Evolutionary conservation across 2,329 filamentous ascomycete species (phyloP).

Genomic region (Aspergillus ustus): DNA sequence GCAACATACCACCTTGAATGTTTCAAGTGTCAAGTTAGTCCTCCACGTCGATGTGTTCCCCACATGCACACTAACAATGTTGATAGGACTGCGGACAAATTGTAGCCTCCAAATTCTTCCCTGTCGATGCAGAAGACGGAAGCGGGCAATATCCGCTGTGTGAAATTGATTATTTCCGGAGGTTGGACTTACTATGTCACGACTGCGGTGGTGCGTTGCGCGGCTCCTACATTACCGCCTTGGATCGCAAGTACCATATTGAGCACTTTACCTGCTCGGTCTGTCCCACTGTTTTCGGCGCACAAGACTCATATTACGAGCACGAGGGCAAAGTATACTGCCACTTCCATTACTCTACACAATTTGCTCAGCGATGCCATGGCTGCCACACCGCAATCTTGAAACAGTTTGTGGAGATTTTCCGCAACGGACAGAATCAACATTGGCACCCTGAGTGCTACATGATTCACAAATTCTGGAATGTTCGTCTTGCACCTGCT

Average conservation of each 20-base stretch:
- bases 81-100: constrained; percentile 91
- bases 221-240: constrained; percentile 95
- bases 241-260: constrained; percentile 98
- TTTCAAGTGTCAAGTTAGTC: constrained; percentile 90
- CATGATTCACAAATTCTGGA: constrained; percentile 99
- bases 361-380: constrained; percentile 94
- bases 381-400: constrained; percentile 96
- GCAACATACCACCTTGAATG: constrained; percentile 97
- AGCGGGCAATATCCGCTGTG: constrained; percentile 87
- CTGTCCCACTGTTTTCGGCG: constrained; percentile 96
- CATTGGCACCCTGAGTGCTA: constrained; percentile 99
- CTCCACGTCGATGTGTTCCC: neutral
- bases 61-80: constrained; percentile 26
- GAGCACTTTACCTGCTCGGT: constrained; percentile 98
- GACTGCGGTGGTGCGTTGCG: constrained; percentile 90
- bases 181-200: constrained; percentile 87
- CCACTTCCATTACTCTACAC: constrained; percentile 98
- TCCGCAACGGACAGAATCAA: constrained; percentile 95
- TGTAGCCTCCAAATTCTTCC: constrained; percentile 98
- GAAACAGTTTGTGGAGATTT: constrained; percentile 99
- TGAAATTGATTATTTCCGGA: constrained; percentile 96
- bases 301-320: constrained; percentile 98
- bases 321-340: constrained; percentile 96
- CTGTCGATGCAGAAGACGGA: constrained; percentile 87
- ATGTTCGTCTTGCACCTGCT: constrained; percentile 77